Base-by-base conservation (phyloP, 306 rosid species). In the Sindora glabra region DNA sequence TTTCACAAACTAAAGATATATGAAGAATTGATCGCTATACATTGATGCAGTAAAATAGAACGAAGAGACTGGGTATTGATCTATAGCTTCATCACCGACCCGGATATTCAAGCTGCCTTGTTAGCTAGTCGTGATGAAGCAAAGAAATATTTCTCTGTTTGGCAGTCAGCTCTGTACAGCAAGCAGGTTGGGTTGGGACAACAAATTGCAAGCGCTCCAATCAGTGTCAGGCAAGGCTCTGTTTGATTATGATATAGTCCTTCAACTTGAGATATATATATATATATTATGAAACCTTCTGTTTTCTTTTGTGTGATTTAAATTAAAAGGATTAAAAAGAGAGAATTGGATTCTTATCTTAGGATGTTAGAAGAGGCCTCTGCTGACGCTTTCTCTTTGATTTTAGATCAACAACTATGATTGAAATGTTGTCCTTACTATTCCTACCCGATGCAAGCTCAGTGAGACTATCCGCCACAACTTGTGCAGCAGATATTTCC, bases 381-480 rank as follows among this genome's bases (percentile, higher is more conserved):
- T 56, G 95, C 34, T 67, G 81, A 64, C 77, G 82, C 73, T 68
- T 82, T 75, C 75, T 70, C 75, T 75, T 87, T 18, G 89, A 55
- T 81, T 77, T 87, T 48, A 87, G 83, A 77, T 87, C 95, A 64
- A 87, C 82, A 26, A 87, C 92, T 42, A 87, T 63, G 57, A 87
- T 64, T 30, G 95, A 87, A 52, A 87, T 84, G 86, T 87, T 87
- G 53, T 87, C 95, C 3, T 42, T 70, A 56, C 92, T 87, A 32
- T 81, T 75, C 73, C 87, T 84, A 73, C 80, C 83, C 53, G 40
- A 65, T 3, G 95, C 92, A n/a, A 84, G 77, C 59, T 87, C 89
- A 34, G 79, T 81, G 69, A 87, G 85, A 63, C 73, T 78, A 57
- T 87, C 82, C 2, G 95, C 95, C 48, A 79, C 89, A 56, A 69